A percentile compares a stretch with the other conserved stretches of the same genome.
Evolutionary conservation across 1,284 basidiomycete genomes (phyloP).

Genomic region (Cystobasidium pallidum): DNA sequence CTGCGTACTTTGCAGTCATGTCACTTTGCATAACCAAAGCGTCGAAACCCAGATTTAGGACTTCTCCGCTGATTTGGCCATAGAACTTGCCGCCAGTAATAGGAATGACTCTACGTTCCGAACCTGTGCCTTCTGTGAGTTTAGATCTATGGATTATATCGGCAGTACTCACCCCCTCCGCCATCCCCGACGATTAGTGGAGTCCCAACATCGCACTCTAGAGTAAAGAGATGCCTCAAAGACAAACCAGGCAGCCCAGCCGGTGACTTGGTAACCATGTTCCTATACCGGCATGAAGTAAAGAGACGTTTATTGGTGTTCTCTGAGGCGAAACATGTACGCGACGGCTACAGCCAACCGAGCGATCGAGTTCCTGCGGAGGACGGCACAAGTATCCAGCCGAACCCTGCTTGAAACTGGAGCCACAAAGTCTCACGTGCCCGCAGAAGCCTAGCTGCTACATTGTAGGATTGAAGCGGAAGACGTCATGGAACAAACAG

Average conservation of each 20-base stretch:
- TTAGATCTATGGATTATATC: neutral
- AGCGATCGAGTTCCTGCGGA: neutral
- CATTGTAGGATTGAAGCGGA: neutral
- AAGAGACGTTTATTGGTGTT: neutral
- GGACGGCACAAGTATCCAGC: neutral
- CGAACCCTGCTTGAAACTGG: neutral
- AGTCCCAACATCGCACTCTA: constrained; percentile 41
- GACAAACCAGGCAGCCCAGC: constrained; percentile 33
- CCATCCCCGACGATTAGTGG: constrained; percentile 38
- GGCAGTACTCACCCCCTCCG: constrained; percentile 22
- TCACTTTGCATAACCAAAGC: constrained; percentile 36
- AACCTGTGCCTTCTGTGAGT: neutral
- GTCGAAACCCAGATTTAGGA: constrained; percentile 33
- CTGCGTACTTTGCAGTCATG: constrained; percentile 34
- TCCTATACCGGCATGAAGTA: neutral
- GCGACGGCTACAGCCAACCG: too few species aligned
- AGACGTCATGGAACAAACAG: constrained; percentile 55
- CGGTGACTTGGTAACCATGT: constrained; percentile 19
- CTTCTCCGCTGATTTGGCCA: constrained; percentile 38
- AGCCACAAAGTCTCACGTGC: neutral
- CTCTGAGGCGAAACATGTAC: too few species aligned
- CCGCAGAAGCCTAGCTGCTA: too few species aligned
- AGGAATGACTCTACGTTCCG: constrained; percentile 33
- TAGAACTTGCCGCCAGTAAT: constrained; percentile 37
- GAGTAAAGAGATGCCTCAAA: constrained; percentile 41